These are phyloP conservation scores for Cutaneotrichosporon dermatis DNA, from an alignment of 1,284 basidiomycete species.

Conservation along the genomic window DNA sequence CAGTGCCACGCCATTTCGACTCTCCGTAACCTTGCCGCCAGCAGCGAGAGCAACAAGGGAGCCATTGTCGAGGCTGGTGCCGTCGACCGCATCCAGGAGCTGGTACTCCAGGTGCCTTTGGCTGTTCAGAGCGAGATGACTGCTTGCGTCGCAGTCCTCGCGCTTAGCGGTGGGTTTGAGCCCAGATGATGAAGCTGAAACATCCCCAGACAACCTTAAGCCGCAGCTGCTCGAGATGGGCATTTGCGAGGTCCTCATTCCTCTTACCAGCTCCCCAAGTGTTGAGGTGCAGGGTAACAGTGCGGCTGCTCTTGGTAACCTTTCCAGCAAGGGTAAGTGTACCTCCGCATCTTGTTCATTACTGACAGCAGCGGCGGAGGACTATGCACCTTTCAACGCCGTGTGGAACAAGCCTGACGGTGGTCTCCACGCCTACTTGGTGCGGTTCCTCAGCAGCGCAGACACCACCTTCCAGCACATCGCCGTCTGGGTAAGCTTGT, in stretches of 20 bases:
- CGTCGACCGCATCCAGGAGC: slow-evolving; percentile 95
- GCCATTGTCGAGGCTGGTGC: slow-evolving; percentile 98
- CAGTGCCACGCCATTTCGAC: slow-evolving; percentile 99
- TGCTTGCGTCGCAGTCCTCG: slow-evolving; percentile 92
- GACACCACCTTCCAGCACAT: slow-evolving; percentile 99
- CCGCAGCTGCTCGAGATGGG: slow-evolving; percentile 96
- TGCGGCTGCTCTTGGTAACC: slow-evolving; percentile 93
- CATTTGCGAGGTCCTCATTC: slow-evolving; percentile 95
- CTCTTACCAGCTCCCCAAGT: slow-evolving; percentile 89
- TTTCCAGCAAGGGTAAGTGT: slow-evolving; percentile 81
- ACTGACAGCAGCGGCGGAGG: slow-evolving; percentile 66
- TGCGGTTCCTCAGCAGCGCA: slow-evolving; percentile 85
- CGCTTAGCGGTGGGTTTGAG: slow-evolving; percentile 67
- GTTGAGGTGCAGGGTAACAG: slow-evolving; percentile 99
- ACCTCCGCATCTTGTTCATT: no score
- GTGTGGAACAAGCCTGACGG: slow-evolving; percentile 98
- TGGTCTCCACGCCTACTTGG: slow-evolving; percentile 91
- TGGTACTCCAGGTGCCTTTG: slow-evolving; percentile 90
- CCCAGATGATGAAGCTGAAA: neutral
- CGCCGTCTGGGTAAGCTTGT: slow-evolving; percentile 70
- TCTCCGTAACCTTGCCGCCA: slow-evolving; percentile 91
- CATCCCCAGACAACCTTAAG: slow-evolving; percentile 76
- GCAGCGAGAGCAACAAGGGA: slow-evolving; percentile 96
- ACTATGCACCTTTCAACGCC: slow-evolving; percentile 95
- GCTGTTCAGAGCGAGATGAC: slow-evolving; percentile 99